Evolutionary conservation across 176 grass and related monocot genomes (phyloP), one percentile per base, ranked within the genome.

Genomic region (Cocos nucifera): DNA sequence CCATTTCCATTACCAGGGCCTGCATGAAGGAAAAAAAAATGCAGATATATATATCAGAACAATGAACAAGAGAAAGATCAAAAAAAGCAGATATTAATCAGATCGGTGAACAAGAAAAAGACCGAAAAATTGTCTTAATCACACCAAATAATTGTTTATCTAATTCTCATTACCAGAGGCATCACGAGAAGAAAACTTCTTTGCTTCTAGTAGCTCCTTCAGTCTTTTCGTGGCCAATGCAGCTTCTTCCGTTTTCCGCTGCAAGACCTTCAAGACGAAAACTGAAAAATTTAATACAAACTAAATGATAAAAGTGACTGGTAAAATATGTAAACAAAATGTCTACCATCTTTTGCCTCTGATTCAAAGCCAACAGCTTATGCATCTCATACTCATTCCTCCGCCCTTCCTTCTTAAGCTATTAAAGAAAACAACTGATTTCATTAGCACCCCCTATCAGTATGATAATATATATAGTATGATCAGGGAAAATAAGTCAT

Each of bases 371-470:
- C 49, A 80, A 35, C 61, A 98, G 87, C 59, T 92, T 98, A 76
- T 86, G 87, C 93, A 98, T 98, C 73, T 98, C 93, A 78, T 92
- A 98, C 78, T 98, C 81, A 65, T 83, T 88, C 24, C 84, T 74
- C 65, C 93, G 74, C 18, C 81, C 93, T 83, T 98, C 87, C 75
- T 98, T 98, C 74, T 92, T 89, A 48, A 98, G 76, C 93, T 92
- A 78, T 56, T 77, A 50, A 66, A 62, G 18, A 26, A 77, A 28
- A 64, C 48, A 27, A 57, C 2, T 6, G 2, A 51, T 24, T 23
- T 27, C 51, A 51, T 77, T 70, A 77, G 35, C 9, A 8, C n/a
- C 23, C 2, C 48, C 48, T 8, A 9, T 35, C 30, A 35, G 9
- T 8, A 35, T 35, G 30, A 9, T 9, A 35, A 35, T 35, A 7